Evolutionary conservation across 2,329 filamentous ascomycete species (phyloP), one percentile per base, ranked within the genome.

Genomic region (Cylindrodendrum hubeiense): DNA sequence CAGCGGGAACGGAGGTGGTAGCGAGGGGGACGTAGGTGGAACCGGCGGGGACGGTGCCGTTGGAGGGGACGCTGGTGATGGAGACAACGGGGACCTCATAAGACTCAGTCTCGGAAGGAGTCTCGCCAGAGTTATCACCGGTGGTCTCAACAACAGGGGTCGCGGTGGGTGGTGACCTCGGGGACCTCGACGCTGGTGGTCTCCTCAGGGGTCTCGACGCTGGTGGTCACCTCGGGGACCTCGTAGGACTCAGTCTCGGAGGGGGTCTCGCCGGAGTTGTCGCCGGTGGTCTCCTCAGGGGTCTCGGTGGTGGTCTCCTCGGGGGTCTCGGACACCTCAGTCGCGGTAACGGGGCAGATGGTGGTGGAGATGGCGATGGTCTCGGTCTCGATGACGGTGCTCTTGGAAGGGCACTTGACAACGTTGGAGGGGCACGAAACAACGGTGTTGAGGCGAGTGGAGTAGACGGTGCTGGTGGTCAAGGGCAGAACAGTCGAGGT

Each of bases 381-480:
- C 76, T 79, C 75, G 58, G 80, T 82, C 47, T 70, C 67, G 59
- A 79, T 63, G 63, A 78, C 72, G 64, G 77, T 80, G 74, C 76
- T 77, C 71, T 75, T 76, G 37, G 79, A 78, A 66, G 86, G 86
- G 86, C 90, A 92, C 87, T 91, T 76, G 78, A 87, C 85, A 75
- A 91, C 87, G 66, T 84, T 83, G 53, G 87, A 81, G 63, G 80
- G 83, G 83, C 89, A 91, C 60, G 84, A 84, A 80, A 86, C 90
- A 84, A 90, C 81, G 80, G 88, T 91, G 77, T 86, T 81, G 77
- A 89, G 81, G 73, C 83, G 83, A 77, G 87, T 89, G 72, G 81
- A 77, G 84, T 86, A 89, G 82, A 89, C 80, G 77, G 87, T 85
- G 62, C 79, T 81, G 71, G 86, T 86, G 74, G 84, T 85, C 68